Evolutionary conservation across 2,329 filamentous ascomycete genomes (phyloP), one percentile per base, ranked within the genome.

Genomic region (Cladosporium colombiae): DNA sequence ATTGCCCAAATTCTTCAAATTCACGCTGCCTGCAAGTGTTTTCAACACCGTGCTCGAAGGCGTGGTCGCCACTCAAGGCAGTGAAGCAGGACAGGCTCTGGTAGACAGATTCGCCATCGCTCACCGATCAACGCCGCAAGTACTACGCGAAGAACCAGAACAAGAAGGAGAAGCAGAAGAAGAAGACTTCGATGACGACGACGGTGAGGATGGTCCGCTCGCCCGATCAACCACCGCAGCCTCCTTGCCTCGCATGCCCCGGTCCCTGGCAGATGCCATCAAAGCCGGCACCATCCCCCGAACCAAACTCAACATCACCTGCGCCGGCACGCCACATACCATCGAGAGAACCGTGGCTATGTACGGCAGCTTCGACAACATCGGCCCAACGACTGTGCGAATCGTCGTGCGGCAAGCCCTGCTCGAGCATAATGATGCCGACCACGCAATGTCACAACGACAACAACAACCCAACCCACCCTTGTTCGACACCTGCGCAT

Each of bases 31-130:
- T 37, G 11, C 35, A 2, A 23, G n/a, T 13, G 8, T 18, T 13
- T 87, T 88, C 78, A 83, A 86, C 67, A 70, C 73, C 21, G 67
- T 87, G 7, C 81, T 90, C 7, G 78, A 81, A 52, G 85, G 83
- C n/a, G 78, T 88, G 10, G 81, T 85, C 2, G 79, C 82, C 31
- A 77, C 77, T 0, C 80, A 82, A 56, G 84, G 83, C 63, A 83
- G 80, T 65, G 64, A 68, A 11, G 78, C 78, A 37, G 88, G 84
- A 66, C 81, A 77, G 65, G 75, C 71, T 4, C 69, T 87, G 37
- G 83, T 84, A 65, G 73, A 81, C 11, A 75, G 74, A 40, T 74
- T 78, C 65, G 29, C 33, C n/a, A n/a, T 33, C 29, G 7, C 21
- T 35, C 29, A 2, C 29, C 55, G 31, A 29, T 14, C 33, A 16